Conservation (phyloP, 129 eudicot species). For the Dittrichia graveolens region DNA sequence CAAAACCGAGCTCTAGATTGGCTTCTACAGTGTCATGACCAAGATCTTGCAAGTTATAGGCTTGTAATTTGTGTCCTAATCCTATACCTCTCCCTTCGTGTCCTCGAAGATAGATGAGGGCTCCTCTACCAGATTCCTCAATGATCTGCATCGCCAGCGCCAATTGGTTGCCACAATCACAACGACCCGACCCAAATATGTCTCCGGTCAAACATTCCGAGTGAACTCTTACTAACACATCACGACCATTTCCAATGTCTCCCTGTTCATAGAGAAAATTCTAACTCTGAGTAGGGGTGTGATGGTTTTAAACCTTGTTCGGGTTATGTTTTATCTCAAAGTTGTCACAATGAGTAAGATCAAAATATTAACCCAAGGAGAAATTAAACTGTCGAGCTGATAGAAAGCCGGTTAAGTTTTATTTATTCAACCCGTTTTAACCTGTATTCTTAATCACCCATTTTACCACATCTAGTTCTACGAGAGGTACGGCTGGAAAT, state of each 20-base stretch:
- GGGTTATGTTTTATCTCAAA: not conserved
- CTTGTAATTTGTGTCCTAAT: constrained; percentile 78
- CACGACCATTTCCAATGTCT: constrained; percentile 79
- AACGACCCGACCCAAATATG: constrained; percentile 83
- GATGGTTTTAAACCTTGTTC: not conserved
- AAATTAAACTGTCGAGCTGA: no score
- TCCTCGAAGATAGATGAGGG: constrained; percentile 82
- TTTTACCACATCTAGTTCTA: no score
- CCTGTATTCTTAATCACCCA: no score
- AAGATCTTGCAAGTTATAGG: constrained; percentile 88
- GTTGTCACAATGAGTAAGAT: no score
- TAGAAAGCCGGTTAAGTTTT: no score
- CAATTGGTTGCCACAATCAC: constrained; percentile 90
- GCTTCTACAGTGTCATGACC: constrained; percentile 99
- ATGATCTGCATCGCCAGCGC: constrained; percentile 82
- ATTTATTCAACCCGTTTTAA: no score
- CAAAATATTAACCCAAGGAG: no score
- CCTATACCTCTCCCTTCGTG: constrained; percentile 99
- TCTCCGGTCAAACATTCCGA: constrained; percentile 98
- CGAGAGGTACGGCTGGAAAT: no score
- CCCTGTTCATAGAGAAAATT: constrained; percentile 45
- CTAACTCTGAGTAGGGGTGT: no score
- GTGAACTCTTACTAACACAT: constrained; percentile 85
- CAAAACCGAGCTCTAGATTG: constrained; percentile 87
- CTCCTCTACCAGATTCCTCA: constrained; percentile 81